Base-by-base conservation (phyloP, 2,329 filamentous ascomycete genomes). In the Anisogramma anomala region DNA sequence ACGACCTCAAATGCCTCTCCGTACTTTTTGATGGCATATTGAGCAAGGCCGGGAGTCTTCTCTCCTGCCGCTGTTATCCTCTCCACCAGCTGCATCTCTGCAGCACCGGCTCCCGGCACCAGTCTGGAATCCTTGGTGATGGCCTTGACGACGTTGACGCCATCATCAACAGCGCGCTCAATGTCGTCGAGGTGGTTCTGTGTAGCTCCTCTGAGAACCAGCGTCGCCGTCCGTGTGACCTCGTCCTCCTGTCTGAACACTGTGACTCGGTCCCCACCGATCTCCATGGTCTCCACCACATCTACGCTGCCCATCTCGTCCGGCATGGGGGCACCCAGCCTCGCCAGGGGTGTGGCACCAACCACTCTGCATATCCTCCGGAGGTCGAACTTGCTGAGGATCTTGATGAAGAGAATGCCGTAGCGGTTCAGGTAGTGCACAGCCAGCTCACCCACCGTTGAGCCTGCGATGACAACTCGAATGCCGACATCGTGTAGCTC, bases 181-280 rank as follows among this genome's bases (percentile, higher is more conserved):
- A 98, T 76, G 54, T 98, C 91, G 57, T 98, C 91, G 18, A 98
- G 78, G 62, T 96, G 86, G 69, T 98, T 98, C 65, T 96, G 89
- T 4, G 91, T 98, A 15, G 91, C 91, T 36, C 93, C 91, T 50
- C 91, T 80, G 46, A 98, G 78, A 39, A 98, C 88, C 36, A 98
- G 74, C 6, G 91, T 98, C 15, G 93, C 85, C 38, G 91, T 98
- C 55, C 88, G 78, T 37, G 93, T 96, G 41, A 80, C 75, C 54
- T 94, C 86, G 57, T 86, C 80, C 62, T 98, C 91, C 71, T 98
- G 91, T 55, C 93, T 76, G 77, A 98, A 98, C 45, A 98, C 89
- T 31, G 91, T 98, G 45, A 98, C 93, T 48, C 91, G 83, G 69
- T 98, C 91, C 53, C 91, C 91, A 50, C 91, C 91, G 59, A 98